Conservation (phyloP, 306 rosid genomes). For the Crotalaria pallida region DNA sequence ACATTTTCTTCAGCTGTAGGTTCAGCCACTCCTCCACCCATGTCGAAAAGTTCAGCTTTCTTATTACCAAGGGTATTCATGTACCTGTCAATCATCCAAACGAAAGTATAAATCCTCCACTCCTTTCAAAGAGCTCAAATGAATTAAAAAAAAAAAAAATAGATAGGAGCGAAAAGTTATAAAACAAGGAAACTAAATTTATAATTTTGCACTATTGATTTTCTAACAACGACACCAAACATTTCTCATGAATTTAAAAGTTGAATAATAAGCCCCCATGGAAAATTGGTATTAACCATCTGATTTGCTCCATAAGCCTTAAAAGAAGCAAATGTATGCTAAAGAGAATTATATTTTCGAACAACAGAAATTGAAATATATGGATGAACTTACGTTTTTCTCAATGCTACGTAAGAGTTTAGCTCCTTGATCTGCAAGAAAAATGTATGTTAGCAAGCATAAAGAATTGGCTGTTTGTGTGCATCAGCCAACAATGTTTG, state of each 20-base stretch:
- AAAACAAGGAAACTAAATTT: slow-evolving; percentile 1
- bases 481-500: slow-evolving; percentile 4
- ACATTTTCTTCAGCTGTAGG: slow-evolving; percentile 82
- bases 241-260: neutral
- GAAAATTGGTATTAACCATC: neutral
- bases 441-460: slow-evolving; percentile 19
- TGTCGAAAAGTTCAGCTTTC: slow-evolving; percentile 89
- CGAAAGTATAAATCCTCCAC: slow-evolving; percentile 3
- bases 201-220: slow-evolving; percentile 16
- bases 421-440: slow-evolving; percentile 96
- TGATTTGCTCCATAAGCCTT: neutral
- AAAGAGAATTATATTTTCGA: slow-evolving; percentile 1
- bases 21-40: slow-evolving; percentile 77
- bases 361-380: slow-evolving; percentile 7
- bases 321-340: neutral
- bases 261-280: neutral
- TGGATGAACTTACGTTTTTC: slow-evolving; percentile 78
- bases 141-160: neutral
- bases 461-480: neutral
- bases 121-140: slow-evolving; percentile 13
- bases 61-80: slow-evolving; percentile 88
- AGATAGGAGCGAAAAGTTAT: neutral
- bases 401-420: slow-evolving; percentile 85
- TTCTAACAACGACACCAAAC: neutral
- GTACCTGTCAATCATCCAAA: slow-evolving; percentile 57